Conservation (phyloP, 2,329 filamentous ascomycete genomes). For the Cladobotryum protrusum region DNA sequence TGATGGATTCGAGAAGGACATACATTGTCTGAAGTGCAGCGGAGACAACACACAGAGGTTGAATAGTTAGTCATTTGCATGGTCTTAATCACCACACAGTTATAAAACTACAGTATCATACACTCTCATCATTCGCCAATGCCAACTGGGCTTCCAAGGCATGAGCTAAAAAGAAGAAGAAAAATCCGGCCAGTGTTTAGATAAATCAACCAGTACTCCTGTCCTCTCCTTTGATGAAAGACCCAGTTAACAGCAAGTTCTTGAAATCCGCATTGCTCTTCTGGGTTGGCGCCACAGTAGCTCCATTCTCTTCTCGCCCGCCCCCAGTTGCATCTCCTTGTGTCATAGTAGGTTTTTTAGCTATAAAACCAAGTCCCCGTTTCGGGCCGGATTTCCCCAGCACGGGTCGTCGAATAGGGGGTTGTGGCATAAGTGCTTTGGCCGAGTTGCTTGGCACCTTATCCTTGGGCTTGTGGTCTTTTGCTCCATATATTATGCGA, state of each 20-base stretch:
- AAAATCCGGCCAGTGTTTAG: neutral
- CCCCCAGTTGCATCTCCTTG: constrained; percentile 13
- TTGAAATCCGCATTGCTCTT: constrained; percentile 56
- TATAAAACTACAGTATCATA: too few species aligned
- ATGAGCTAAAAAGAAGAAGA: neutral
- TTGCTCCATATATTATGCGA: constrained; percentile 24
- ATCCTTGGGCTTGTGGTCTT: constrained; percentile 23
- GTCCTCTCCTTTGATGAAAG: constrained; percentile 10
- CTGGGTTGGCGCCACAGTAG: constrained; percentile 19
- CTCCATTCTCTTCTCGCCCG: constrained; percentile 20
- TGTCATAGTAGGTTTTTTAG: constrained; percentile 16
- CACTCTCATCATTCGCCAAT: too few species aligned
- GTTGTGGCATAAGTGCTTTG: constrained; percentile 38
- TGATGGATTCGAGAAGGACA: neutral
- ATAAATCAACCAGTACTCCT: constrained; percentile 1
- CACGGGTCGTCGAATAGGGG: constrained; percentile 37
- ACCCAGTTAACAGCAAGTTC: constrained; percentile 38
- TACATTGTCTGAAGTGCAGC: neutral
- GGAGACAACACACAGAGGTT: too few species aligned
- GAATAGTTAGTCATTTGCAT: too few species aligned
- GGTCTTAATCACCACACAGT: too few species aligned
- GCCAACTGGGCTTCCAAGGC: neutral
- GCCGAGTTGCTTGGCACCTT: constrained; percentile 13
- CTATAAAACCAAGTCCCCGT: constrained; percentile 38
- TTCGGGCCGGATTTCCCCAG: constrained; percentile 35